Evolutionary conservation across 805 yeast species (phyloP), one percentile per base, ranked within the genome.

Genomic region (Candida nitratophila): DNA sequence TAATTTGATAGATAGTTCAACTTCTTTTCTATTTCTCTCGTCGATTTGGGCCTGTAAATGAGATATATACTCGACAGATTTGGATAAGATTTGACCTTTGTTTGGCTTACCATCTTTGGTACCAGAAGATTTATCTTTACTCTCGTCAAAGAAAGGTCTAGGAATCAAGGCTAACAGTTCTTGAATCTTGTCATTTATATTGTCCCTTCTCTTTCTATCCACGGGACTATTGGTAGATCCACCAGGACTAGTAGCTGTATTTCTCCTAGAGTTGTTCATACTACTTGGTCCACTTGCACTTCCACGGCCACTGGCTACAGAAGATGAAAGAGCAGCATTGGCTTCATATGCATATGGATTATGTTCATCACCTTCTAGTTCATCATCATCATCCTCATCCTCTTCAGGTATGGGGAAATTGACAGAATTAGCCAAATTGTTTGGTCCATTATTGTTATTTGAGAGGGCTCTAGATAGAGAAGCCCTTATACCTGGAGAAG

Each of bases 71-170:
- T 83, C 89, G 2, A 85, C 89, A 0, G 87, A 76, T 55, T 82
- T 84, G 9, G 86, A 75, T 46, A 86, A 65, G 2, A 86, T 83
- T 57, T 84, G 91, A 2, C 95, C 95, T 63, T 86, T 86, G 56
- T 84, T 85, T 0, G 95, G 95, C 51, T 83, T 84, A 2, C 91
- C 93, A 54, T 84, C 91, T 50, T 81, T 83, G 1, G 91, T 84
- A 0, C 91, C 91, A 6, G 77, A 69, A 3, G 77, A 74, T 50
- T 70, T 73, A 22, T 66, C 74, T 35, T 61, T 62, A 11, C 55
- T 55, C 15, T 73, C 75, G 11, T 64, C 57, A 47, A 66, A 68
- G 39, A 70, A 69, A n/a, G 59, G 63, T 11, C 37, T 38, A 1
- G 70, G 69, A 11, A 47, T 64, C 57, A 52, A 54, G 58, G 43